Base-by-base conservation (phyloP, 768 basidiomycete genomes). In the Suillus lakei region DNA sequence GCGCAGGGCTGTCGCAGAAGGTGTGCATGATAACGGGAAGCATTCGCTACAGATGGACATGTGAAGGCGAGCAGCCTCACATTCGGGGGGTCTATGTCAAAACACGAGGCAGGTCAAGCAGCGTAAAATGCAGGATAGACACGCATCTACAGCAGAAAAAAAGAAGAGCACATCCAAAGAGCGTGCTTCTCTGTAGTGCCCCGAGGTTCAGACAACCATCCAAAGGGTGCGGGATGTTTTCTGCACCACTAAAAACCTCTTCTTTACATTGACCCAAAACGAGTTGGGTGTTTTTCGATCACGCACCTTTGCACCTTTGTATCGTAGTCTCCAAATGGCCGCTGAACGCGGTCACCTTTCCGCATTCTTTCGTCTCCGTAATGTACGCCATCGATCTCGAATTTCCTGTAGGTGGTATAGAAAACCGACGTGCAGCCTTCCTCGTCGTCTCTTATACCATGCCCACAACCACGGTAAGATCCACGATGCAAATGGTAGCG, bases 401-500 rank as follows among this genome's bases (percentile, higher is more conserved):
- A 86, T 76, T 1, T 74, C 77, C 30, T 79, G 75, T 60, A 90
- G 70, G 9, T 90, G 87, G 64, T 78, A 82, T 36, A 84, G 84
- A 71, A 90, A 90, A 0, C 83, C 82, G n/a, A 88, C 81, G 69
- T 92, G 87, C 54, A 90, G 82, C 2, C 86, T 85, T 76, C 95
- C 94, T 80, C 32, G 94, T 82, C 0, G 87, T 89, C 70, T 91
- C 92, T 18, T 90, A 85, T 32, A 85, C 85, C 61, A 89, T 84
- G 4, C 83, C 81, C 36, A 93, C 87, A 15, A 87, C 85, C 15
- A 93, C 78, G 15, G 84, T 88, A 34, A 91, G 75, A 67, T 84
- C 89, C 65, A 92, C 38, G 59, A 94, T 84, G 13, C 91, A 90
- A 39, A 88, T 75, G 0, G 80, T 77, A 44, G 86, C 80, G 67